These are phyloP conservation scores for Lycium ferocissimum DNA, from an alignment of 257 asterid genomes.

Conservation along the genomic window DNA sequence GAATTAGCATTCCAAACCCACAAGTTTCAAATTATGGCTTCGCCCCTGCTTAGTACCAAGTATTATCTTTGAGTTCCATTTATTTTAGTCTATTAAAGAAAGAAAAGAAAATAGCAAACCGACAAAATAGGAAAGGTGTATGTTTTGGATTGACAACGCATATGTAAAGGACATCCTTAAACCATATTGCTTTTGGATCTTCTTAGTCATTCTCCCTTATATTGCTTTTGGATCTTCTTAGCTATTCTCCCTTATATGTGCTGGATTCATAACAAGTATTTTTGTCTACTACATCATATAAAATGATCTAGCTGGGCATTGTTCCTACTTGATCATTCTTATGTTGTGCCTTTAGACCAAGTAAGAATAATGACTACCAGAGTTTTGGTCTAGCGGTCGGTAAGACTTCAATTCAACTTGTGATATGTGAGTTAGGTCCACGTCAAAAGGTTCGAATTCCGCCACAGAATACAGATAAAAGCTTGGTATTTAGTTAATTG, in stretches of 20 bases:
- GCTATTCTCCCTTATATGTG: background rate
- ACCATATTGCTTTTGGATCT: background rate
- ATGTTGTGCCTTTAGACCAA: too few species aligned
- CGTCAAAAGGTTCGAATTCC: background rate
- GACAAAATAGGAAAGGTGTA: too few species aligned
- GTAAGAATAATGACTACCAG: background rate
- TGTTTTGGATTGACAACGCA: too few species aligned
- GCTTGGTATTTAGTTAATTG: background rate
- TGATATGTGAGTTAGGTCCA: background rate
- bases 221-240: background rate
- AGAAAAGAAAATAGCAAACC: too few species aligned
- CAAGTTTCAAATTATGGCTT: too few species aligned
- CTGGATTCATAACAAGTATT: background rate
- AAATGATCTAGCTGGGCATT: too few species aligned
- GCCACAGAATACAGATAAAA: background rate
- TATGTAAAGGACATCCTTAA: background rate
- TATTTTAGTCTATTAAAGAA: too few species aligned
- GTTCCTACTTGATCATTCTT: too few species aligned
- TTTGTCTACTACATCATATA: background rate
- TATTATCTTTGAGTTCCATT: too few species aligned
- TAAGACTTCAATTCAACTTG: background rate
- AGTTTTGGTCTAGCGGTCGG: background rate
- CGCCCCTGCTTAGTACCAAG: too few species aligned
- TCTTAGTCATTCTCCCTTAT: background rate
- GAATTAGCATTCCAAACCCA: too few species aligned